Conservation (phyloP, 352 stramenopile genomes). For the Phytophthora tubulina region DNA sequence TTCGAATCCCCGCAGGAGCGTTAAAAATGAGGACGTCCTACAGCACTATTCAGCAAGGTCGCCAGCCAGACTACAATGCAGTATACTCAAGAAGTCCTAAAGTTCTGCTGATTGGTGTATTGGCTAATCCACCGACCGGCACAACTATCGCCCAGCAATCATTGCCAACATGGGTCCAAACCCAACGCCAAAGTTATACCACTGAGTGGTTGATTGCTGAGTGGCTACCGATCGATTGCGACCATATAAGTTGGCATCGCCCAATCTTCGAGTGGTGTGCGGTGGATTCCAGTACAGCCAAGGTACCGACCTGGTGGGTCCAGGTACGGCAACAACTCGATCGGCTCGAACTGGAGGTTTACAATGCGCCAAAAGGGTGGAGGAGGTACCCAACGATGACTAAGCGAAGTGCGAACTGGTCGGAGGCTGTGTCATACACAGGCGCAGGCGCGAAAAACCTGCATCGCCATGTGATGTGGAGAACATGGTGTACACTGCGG, state of each 20-base stretch:
- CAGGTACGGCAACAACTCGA: background rate
- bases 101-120: background rate
- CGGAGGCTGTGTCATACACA: background rate
- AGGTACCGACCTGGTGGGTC: background rate
- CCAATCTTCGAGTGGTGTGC: background rate
- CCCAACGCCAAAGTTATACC: background rate
- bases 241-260: background rate
- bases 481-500: background rate
- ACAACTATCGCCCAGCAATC: background rate
- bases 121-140: background rate
- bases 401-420: too few species aligned
- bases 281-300: too few species aligned
- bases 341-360: background rate
- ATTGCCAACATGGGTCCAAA: background rate
- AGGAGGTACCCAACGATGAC: background rate
- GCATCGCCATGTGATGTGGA: background rate
- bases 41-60: background rate
- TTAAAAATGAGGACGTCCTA: background rate
- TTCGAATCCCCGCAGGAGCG: background rate
- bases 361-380: conserved; percentile 1
- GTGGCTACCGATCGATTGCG: background rate
- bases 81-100: background rate
- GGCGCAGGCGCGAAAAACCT: background rate
- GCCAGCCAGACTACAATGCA: background rate
- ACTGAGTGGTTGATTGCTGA: background rate